Evolutionary conservation across 2,329 filamentous ascomycete genomes (phyloP), one percentile per base, ranked within the genome.

Genomic region (Clarireedia paspali): DNA sequence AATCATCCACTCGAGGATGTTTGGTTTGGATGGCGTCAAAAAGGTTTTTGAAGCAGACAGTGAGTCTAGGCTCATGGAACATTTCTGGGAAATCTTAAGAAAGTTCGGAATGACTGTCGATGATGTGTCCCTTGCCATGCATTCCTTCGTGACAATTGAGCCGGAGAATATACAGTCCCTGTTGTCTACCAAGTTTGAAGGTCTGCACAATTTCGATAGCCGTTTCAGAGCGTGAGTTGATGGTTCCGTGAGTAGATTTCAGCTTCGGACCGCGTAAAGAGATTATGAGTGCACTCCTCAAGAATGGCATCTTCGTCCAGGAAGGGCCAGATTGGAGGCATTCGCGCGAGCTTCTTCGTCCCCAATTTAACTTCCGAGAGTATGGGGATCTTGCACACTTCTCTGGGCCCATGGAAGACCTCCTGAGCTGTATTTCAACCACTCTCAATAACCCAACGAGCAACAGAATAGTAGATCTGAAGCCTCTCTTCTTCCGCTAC

Each of bases 401-500:
- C 6, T 40, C 23, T 15, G 54, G 58, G 12, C 55, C 59, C 47
- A 56, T 60, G 7, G 62, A 70, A 38, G 23, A 26, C 6, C 14
- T 50, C 6, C 48, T 50, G 15, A 23, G n/a, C 2, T 58, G 30
- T 30, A 7, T 55, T 57, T 3, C 27, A 17, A 5, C 34, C 7
- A 55, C 15, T n/a, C 34, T 50, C 2, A 17, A 14, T 10, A 14
- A 40, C 5, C 17, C 36, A 10, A 26, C 6, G 2, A 36, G 23
- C 23, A 24, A 60, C 1, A 45, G 62, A 9, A 42, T 69, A n/a
- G 40, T 52, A 9, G 68, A 74, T 57, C 55, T 75, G 0, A 66
- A 73, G 53, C 68, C 70, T 0, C 60, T 73, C 0, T 50, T 75
- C 3, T 82, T 82, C 65, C 71, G 72, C 50, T 67, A 82, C 20